These are phyloP conservation scores for Tricholoma flavovirens DNA, from an alignment of 768 basidiomycete genomes.

Conservation along the genomic window DNA sequence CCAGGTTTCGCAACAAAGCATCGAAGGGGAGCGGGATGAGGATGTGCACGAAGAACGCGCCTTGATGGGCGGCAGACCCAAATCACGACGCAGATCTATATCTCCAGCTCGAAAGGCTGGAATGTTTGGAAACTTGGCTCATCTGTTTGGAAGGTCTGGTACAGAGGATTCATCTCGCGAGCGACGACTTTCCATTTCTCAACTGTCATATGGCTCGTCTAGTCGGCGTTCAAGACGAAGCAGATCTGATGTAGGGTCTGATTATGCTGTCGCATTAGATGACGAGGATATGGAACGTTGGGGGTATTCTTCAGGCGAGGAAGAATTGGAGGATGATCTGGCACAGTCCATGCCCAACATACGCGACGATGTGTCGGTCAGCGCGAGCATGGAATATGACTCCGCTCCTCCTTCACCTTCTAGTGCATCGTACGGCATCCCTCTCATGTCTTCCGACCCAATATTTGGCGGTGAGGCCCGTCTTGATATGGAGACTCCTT, in stretches of 20 bases:
- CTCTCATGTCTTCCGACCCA: conserved; percentile 67
- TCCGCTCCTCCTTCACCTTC: conserved; percentile 64
- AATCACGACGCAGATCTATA: conserved; percentile 26
- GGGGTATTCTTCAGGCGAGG: conserved; percentile 90
- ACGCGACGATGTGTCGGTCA: conserved; percentile 38
- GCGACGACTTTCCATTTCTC: conserved; percentile 53
- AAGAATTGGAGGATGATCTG: conserved; percentile 45
- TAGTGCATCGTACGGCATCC: conserved; percentile 44
- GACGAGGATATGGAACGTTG: conserved; percentile 72
- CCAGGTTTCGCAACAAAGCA: conserved; percentile 35
- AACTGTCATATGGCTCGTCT: conserved; percentile 46
- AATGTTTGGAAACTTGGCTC: conserved; percentile 62
- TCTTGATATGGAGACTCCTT: conserved; percentile 70
- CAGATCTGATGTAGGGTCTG: conserved; percentile 54
- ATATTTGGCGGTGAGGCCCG: conserved; percentile 81
- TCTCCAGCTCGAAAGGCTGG: conserved; percentile 35
- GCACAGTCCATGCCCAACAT: conserved; percentile 25
- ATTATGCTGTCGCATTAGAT: conserved; percentile 49
- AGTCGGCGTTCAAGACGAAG: conserved; percentile 48
- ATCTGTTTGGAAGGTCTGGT: conserved; percentile 54
- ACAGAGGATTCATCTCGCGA: conserved; percentile 32
- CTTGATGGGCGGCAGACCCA: conserved; percentile 23
- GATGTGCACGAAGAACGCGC: conserved; percentile 26
- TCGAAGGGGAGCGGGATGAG: conserved; percentile 28
- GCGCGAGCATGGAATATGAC: conserved; percentile 64